Base-by-base conservation (phyloP, 805 yeast species). In the Monosporozyma yasuniensis region DNA sequence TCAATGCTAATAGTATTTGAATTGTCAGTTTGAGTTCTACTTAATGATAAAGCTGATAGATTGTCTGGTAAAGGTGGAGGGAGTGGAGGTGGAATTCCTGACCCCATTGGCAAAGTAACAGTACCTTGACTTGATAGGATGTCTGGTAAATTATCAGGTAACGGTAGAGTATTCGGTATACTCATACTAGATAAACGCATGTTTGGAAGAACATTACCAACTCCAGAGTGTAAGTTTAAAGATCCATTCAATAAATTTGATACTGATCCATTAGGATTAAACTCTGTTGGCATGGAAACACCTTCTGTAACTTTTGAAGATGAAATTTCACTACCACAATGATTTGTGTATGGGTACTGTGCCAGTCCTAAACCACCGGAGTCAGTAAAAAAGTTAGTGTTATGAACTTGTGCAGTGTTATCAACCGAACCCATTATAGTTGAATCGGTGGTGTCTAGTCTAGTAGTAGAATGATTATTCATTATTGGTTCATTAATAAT, bases 81-180 rank as follows among this genome's bases (percentile, higher is more conserved):
- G 23, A 63, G 63, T 19, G 61, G 58, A 3, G 54, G 48, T 0
- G 44, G 53, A 28, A 30, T 10, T 7, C 21, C 32, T 35, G 16
- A 32, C 16, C n/a, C 35, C 5, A 32, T 14, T 7, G 5, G 16
- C 16, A 22, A 5, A 8, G 14, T 32, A 21, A 22, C 16, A 18
- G 23, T 32, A 22, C 12, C 3, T n/a, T 34, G 14, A 12, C 27
- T 37, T 6, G 11, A 12, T 18, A 42, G 10, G 4, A n/a, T 14
- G 19, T 18, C 6, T 9, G 21, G 16, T 25, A 23, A 18, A 25
- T 22, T 42, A 34, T 32, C 41, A 18, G 46, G 56, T 8, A 58
- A 57, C 18, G 54, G 52, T 16, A 57, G 56, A 10, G 54, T 14
- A 28, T 28, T 28, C 3, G 32, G 32, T 9, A 10, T 28, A 9